Percentiles rank a stretch among this genome's conserved stretches.
Evolutionary conservation across 2,329 filamentous ascomycete genomes (phyloP).

Genomic region (Botrytis cinerea): DNA sequence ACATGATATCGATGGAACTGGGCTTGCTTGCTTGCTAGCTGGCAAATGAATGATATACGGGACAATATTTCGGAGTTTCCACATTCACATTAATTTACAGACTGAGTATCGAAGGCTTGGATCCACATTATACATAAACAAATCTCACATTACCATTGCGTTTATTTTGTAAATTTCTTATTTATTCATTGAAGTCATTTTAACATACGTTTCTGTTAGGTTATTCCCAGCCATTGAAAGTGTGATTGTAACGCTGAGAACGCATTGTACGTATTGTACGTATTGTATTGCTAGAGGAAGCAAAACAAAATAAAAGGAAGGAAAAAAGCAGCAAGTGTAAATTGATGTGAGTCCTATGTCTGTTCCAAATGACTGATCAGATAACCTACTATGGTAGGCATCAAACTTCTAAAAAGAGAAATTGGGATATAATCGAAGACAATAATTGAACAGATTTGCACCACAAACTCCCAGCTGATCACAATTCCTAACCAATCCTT

Average conservation of each 20-base stretch:
- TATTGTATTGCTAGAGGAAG: background rate
- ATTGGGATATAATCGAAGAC: constrained; percentile 11
- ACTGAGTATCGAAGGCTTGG: background rate
- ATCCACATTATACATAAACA: background rate
- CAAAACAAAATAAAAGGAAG: background rate
- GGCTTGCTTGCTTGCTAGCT: background rate
- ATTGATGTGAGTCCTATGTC: background rate
- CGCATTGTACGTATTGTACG: background rate
- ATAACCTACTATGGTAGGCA: no score
- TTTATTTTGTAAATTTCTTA: background rate
- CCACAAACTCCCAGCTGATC: constrained; percentile 16
- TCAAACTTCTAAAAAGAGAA: background rate
- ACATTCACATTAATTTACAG: background rate
- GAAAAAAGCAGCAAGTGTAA: background rate
- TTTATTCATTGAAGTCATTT: background rate
- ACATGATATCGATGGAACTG: background rate
- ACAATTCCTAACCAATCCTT: background rate
- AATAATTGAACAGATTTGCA: background rate
- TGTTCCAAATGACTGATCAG: background rate
- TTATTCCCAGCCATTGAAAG: background rate
- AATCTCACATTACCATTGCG: background rate
- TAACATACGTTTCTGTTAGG: background rate
- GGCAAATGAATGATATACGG: background rate
- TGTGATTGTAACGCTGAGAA: background rate
- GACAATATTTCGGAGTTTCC: no score